A percentile compares a stretch with the other conserved stretches of the same genome.
These are phyloP conservation scores for Solanum chmielewskii DNA, from an alignment of 257 asterid species.

Conservation along the genomic window DNA sequence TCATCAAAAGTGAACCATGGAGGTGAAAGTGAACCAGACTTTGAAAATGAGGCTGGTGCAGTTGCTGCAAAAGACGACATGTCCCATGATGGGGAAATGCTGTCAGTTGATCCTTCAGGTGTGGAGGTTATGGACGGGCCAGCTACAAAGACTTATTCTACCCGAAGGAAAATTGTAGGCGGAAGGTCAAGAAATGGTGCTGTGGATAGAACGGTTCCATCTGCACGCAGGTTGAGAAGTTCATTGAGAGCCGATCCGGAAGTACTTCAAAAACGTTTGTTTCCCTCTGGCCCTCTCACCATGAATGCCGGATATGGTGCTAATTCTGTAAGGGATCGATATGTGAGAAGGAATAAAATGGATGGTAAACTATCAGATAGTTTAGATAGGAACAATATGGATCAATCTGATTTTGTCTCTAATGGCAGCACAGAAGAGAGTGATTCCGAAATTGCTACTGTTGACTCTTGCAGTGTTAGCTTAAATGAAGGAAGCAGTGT, in stretches of 20 bases:
- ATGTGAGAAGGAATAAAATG: conserved; percentile 56
- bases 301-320: conserved; percentile 26
- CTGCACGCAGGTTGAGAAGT: conserved; percentile 50
- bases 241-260: conserved; percentile 34
- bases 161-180: conserved; percentile 38
- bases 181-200: conserved; percentile 26
- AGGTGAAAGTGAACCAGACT: conserved; percentile 32
- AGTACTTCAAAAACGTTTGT: conserved; percentile 16
- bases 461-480: conserved; percentile 52
- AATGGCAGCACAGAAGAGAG: conserved; percentile 52
- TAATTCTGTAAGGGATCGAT: conserved; percentile 27
- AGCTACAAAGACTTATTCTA: conserved; percentile 21
- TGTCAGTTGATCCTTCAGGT: conserved; percentile 19
- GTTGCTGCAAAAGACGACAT: conserved; percentile 43
- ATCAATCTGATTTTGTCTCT: conserved; percentile 39
- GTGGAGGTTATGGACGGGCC: conserved; percentile 19
- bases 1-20: conserved; percentile 11
- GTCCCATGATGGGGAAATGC: conserved; percentile 29
- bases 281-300: conserved; percentile 16
- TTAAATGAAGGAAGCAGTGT: conserved; percentile 46
- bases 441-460: conserved; percentile 51
- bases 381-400: conserved; percentile 34
- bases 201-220: conserved; percentile 27
- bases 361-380: conserved; percentile 44
- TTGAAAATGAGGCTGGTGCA: conserved; percentile 45